Evolutionary conservation across 495 filamentous ascomycete genomes (phyloP).

Genomic region (Trichoderma reesei): DNA sequence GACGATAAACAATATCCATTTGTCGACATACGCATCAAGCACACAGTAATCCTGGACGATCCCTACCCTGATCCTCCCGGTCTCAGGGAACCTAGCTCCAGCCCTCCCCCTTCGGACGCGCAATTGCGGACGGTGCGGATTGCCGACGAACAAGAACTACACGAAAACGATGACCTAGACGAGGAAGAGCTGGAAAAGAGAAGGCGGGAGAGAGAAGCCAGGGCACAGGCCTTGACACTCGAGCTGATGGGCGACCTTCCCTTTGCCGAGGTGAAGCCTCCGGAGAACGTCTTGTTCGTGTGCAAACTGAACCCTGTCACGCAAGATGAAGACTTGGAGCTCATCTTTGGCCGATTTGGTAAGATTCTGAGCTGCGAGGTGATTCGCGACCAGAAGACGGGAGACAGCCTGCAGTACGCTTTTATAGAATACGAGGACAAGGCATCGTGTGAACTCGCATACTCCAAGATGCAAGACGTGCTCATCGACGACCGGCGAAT

Average conservation of each 20-base stretch:
- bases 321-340: constrained; percentile 80
- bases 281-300: constrained; percentile 94
- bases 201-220: constrained; percentile 81
- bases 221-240: constrained; percentile 86
- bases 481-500: constrained; percentile 96
- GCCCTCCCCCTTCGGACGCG: constrained; percentile 71
- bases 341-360: constrained; percentile 96
- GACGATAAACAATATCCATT: constrained; percentile 77
- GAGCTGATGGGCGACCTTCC: constrained; percentile 98
- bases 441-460: constrained; percentile 86
- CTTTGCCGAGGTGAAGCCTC: constrained; percentile 95
- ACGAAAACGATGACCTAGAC: constrained; percentile 43
- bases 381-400: constrained; percentile 86
- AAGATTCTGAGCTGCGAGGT: constrained; percentile 94
- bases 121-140: constrained; percentile 89
- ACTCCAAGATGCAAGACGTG: constrained; percentile 96
- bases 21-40: constrained; percentile 84
- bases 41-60: constrained; percentile 83
- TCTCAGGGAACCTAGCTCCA: constrained; percentile 63
- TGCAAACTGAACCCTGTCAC: constrained; percentile 98
- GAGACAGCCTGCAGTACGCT: constrained; percentile 92
- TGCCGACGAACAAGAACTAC: constrained; percentile 66
- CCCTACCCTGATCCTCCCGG: constrained; percentile 72
- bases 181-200: constrained; percentile 68
- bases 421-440: constrained; percentile 96